A percentile compares a stretch with the other conserved stretches of the same genome.
phyloP scores from a whole-genome alignment of 495 filamentous ascomycete species.

The Aspergillus ostianus region DNA sequence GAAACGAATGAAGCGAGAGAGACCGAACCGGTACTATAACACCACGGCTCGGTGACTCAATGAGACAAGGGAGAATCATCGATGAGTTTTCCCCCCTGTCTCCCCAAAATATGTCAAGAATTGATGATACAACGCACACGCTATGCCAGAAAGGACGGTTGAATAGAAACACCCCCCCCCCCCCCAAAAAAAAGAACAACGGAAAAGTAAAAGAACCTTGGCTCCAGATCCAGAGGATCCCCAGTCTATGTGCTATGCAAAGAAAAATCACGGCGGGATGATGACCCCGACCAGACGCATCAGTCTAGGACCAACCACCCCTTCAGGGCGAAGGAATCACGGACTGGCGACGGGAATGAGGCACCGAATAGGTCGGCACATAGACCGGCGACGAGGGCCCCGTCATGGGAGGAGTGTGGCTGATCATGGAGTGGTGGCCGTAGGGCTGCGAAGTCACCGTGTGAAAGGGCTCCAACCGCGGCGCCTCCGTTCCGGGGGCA shows the following conservation, averaged over 20 bases:
- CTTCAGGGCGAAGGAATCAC: slow-evolving; percentile 29
- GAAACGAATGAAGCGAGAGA: slow-evolving; percentile 1
- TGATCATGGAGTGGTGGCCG: slow-evolving; percentile 31
- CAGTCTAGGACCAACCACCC: background rate
- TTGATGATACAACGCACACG: slow-evolving; percentile 12
- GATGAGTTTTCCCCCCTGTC: background rate
- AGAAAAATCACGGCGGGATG: slow-evolving; percentile 15
- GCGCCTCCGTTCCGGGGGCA: slow-evolving; percentile 24
- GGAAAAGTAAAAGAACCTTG: slow-evolving; percentile 3
- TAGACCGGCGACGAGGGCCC: slow-evolving; percentile 43
- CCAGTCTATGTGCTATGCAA: slow-evolving; percentile 16
- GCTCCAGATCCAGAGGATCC: slow-evolving; percentile 13
- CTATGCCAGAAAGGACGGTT: slow-evolving; percentile 16
- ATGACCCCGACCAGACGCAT: background rate
- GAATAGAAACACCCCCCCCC: slow-evolving; percentile 1
- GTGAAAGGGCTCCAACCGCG: slow-evolving; percentile 27
- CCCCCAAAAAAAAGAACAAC: slow-evolving; percentile 6
- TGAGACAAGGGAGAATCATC: background rate
- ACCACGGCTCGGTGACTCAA: background rate
- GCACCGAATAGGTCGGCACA: slow-evolving; percentile 29
- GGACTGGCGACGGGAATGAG: slow-evolving; percentile 34
- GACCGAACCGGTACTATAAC: background rate
- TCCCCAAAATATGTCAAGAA: slow-evolving; percentile 6
- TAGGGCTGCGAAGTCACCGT: slow-evolving; percentile 34
- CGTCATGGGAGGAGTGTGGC: slow-evolving; percentile 35